Conservation (phyloP, 306 rosid species). For the Cicer chorassanicum region DNA sequence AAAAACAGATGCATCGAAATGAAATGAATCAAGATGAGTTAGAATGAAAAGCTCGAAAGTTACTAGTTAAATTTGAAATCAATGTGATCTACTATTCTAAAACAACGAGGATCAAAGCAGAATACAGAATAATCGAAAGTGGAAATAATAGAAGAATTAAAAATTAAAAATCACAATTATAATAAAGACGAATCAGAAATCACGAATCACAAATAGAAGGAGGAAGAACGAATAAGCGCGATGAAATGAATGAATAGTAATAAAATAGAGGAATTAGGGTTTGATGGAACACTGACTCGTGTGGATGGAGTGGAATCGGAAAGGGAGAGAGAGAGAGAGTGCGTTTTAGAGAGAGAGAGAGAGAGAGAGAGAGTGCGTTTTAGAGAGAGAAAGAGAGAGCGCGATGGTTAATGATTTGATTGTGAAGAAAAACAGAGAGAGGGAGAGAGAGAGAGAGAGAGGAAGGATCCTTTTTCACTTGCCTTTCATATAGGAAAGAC, state of each 20-base stretch:
- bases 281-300: conserved; percentile 34
- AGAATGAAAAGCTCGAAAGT: neutral
- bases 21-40: neutral
- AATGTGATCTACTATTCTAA: neutral
- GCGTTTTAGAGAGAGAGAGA: neutral
- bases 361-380: neutral
- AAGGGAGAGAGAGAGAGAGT: conserved; percentile 34
- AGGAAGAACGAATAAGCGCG: neutral
- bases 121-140: neutral
- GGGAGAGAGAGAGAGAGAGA: neutral
- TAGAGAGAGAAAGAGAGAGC: neutral
- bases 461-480: conserved; percentile 24
- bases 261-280: conserved; percentile 37
- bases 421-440: neutral
- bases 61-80: neutral
- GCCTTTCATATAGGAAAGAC: conserved; percentile 18
- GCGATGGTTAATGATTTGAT: neutral
- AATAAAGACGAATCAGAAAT: neutral
- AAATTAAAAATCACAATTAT: neutral
- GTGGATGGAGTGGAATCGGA: conserved; percentile 23
- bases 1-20: conserved; percentile 4
- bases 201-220: neutral
- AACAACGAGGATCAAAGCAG: conserved; percentile 7
- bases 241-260: neutral
- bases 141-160: neutral